Conservation (phyloP, 441 rosid genomes). For the Gossypium lobatum region DNA sequence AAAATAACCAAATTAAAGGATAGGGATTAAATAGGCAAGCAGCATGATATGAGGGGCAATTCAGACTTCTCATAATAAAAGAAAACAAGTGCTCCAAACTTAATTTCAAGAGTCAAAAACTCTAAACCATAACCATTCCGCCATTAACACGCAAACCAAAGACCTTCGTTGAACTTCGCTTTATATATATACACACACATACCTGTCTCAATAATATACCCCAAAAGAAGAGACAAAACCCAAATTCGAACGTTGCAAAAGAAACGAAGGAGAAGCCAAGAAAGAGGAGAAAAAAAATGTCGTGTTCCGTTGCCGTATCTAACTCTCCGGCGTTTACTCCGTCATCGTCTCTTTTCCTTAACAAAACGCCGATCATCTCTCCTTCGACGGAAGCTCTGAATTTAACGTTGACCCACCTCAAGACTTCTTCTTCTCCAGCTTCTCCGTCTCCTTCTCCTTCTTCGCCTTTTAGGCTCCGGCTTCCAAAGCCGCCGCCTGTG, state of each 20-base stretch:
- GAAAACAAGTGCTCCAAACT: background rate
- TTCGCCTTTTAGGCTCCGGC: constrained; percentile 43
- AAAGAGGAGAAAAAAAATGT: constrained; percentile 29
- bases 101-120: background rate
- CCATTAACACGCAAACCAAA: background rate
- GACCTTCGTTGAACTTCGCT: background rate
- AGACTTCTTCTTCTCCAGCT: constrained; percentile 30
- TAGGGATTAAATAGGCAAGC: background rate
- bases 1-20: too few relatives aligned
- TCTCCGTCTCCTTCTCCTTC: constrained; percentile 30
- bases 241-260: constrained; percentile 16
- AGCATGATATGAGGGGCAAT: background rate
- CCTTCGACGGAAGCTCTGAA: constrained; percentile 39
- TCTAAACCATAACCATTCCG: background rate
- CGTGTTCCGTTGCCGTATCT: constrained; percentile 64
- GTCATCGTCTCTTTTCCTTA: constrained; percentile 60
- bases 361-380: constrained; percentile 32
- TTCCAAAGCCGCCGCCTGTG: constrained; percentile 36
- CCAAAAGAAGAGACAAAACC: background rate
- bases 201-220: background rate
- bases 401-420: constrained; percentile 38
- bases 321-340: constrained; percentile 83
- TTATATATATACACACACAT: background rate
- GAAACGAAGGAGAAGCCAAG: background rate
- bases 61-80: background rate